Evolutionary conservation across 495 filamentous ascomycete genomes (phyloP), one percentile per base, ranked within the genome.

Genomic region (Polyplosphaeria fusca): DNA sequence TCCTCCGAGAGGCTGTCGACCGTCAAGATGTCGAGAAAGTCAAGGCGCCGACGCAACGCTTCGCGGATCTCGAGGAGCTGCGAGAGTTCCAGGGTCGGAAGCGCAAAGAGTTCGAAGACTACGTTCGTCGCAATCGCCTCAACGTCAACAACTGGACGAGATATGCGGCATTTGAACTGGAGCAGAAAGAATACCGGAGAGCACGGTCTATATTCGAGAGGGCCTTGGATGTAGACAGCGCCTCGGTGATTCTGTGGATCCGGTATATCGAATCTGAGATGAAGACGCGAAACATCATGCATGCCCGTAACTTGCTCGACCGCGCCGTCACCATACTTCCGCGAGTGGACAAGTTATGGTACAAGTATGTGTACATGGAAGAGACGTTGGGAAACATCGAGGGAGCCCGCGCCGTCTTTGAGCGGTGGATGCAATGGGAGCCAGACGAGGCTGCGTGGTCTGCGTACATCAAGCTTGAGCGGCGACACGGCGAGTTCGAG

Each of bases 91-190:
- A 97, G 66, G 92, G 90, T 47, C 82, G 93, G 48, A 96, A 96
- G 74, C 77, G 93, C 61, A 94, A 90, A 71, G 93, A 96, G 66
- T 98, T 95, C 66, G 93, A 98, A 71, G 88, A 95, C 78, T 97
- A 96, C 87, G 89, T 96, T 45, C 86, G 89, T 54, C 88, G 94
- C 47, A 96, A 97, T 67, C 74, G 91, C 63, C 79, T 97, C 66
- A 95, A 96, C 61, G 91, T 96, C 80, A 93, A 93, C 72, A 97
- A 98, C 39, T 98, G 93, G 93, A 90, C 95, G 83, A 86, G 89
- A 61, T 98, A 98, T 77, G 93, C 93, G 32, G 83, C 87, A 55
- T 98, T 90, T 90, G 93, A 98, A 71, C 77, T 98, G 27, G 93
- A 98, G 71, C 93, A 98, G 72, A 98, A 97, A 70, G 93, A 98